These are phyloP conservation scores for Saccharomyces hybrid DNA, from an alignment of 1,139 yeast species.

Conservation along the genomic window DNA sequence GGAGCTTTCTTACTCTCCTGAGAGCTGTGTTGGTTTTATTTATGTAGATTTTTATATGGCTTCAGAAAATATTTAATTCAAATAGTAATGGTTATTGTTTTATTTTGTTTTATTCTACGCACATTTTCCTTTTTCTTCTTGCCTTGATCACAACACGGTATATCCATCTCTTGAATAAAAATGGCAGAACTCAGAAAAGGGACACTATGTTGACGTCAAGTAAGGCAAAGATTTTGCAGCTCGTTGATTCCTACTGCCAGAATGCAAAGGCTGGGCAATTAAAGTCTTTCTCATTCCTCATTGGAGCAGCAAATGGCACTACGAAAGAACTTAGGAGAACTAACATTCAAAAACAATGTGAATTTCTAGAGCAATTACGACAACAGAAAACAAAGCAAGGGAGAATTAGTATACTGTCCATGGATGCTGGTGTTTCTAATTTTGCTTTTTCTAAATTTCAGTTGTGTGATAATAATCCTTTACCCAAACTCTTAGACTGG, in stretches of 20 bases:
- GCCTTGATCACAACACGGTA: neutral
- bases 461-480: constrained; percentile 15
- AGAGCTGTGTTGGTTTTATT: neutral
- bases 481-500: constrained; percentile 38
- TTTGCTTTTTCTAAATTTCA: constrained; percentile 33
- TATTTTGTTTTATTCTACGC: neutral
- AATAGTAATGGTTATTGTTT: neutral
- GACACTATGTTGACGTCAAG: neutral
- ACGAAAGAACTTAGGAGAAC: constrained; percentile 14
- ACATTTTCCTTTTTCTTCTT: neutral
- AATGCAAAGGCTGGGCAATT: constrained; percentile 14
- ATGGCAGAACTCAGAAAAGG: neutral
- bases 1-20: constrained; percentile 78
- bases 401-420: constrained; percentile 29
- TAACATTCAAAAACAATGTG: constrained; percentile 14
- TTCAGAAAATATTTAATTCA: neutral
- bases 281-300: constrained; percentile 15
- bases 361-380: constrained; percentile 8
- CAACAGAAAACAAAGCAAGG: constrained; percentile 10
- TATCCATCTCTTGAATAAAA: neutral
- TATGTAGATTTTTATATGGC: neutral
- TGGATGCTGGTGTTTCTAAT: constrained; percentile 41
- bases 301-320: constrained; percentile 20
- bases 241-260: constrained; percentile 20
- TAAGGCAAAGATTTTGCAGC: constrained; percentile 21